Conservation (phyloP, 345 rosid genomes). For the Pelargonium nanum region DNA sequence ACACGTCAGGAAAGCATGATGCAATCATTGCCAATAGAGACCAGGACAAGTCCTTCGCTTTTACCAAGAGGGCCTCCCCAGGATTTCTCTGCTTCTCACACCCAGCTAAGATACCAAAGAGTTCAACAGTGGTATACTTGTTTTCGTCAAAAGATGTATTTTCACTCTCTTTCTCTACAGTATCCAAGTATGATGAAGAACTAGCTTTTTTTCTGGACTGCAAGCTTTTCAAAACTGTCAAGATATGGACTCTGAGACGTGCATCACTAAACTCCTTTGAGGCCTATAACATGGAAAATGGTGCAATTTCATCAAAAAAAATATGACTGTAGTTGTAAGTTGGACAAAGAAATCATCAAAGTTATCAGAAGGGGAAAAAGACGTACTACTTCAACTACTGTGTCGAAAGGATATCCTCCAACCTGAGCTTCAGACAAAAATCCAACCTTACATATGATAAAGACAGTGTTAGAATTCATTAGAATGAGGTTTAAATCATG, state of each 20-base stretch:
- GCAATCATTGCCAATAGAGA: constrained; percentile 91
- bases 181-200: constrained; percentile 33
- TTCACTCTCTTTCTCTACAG: constrained; percentile 31
- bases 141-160: constrained; percentile 44
- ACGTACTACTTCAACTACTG: constrained; percentile 71
- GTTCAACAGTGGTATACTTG: constrained; percentile 55
- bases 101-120: constrained; percentile 79
- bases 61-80: constrained; percentile 69
- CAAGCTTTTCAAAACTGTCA: constrained; percentile 77
- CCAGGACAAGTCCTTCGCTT: constrained; percentile 95
- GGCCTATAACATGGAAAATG: constrained; percentile 41
- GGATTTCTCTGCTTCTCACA: constrained; percentile 78
- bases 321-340: neutral
- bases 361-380: constrained; percentile 8
- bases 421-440: constrained; percentile 89
- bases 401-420: constrained; percentile 85
- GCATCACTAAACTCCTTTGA: constrained; percentile 77
- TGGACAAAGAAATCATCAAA: neutral
- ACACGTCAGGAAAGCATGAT: constrained; percentile 83
- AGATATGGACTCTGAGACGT: constrained; percentile 74
- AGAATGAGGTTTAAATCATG: constrained; percentile 3
- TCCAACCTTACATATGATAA: constrained; percentile 63
- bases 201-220: constrained; percentile 58
- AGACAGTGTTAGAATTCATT: constrained; percentile 15
- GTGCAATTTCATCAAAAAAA: constrained; percentile 10